phyloP scores from a whole-genome alignment of 768 basidiomycete species.

The Mycena indigotica region DNA sequence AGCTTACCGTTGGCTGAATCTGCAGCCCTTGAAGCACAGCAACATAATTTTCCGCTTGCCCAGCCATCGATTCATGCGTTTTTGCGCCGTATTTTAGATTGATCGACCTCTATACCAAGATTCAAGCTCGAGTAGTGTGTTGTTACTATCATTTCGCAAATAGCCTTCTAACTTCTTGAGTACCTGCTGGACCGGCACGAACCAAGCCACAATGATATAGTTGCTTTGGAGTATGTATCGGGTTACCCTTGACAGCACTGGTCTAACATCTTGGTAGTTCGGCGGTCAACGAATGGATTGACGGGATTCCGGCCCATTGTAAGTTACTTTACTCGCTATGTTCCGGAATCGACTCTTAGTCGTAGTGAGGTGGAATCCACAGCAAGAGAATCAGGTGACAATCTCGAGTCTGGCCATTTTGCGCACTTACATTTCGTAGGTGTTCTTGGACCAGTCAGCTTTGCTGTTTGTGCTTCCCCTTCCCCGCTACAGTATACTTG shows the following conservation, averaged over 20 bases:
- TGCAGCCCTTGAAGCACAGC: background rate
- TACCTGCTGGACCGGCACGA: background rate
- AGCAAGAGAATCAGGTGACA: constrained; percentile 18
- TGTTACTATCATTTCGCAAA: background rate
- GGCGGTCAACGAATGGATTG: constrained; percentile 63
- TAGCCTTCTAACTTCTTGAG: background rate
- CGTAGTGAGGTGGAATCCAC: constrained; percentile 44
- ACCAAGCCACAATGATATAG: background rate
- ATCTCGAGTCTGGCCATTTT: background rate
- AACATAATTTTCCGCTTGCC: background rate
- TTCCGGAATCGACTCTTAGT: constrained; percentile 2
- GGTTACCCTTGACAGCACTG: background rate
- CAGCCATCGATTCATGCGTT: background rate
- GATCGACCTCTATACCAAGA: background rate
- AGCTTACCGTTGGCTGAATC: background rate
- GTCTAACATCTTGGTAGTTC: too few species aligned
- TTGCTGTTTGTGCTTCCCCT: constrained; percentile 35
- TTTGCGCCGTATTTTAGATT: background rate
- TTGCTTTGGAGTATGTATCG: constrained; percentile 14
- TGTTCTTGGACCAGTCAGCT: background rate
- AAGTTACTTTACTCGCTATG: constrained; percentile 5
- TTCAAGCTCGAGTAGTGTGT: background rate
- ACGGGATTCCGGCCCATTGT: constrained; percentile 51
- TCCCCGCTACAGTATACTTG: constrained; percentile 18
- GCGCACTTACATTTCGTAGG: too few species aligned